These are phyloP conservation scores for Paramecium sonneborni DNA, from an alignment of 73 alveolate species.

Conservation along the genomic window DNA sequence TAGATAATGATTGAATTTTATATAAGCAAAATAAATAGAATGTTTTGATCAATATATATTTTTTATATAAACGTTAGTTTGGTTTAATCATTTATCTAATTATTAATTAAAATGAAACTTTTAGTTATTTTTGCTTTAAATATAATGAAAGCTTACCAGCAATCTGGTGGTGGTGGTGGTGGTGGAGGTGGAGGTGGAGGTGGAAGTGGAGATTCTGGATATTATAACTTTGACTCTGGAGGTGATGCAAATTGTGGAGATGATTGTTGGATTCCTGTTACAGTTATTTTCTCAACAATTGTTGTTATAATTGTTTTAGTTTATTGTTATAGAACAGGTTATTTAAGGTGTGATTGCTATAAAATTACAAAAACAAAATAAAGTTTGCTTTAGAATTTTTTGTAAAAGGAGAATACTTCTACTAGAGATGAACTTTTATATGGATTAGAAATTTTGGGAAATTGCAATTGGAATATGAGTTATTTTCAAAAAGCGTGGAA, in stretches of 20 bases:
- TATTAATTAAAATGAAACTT: not conserved
- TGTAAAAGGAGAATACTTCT: not conserved
- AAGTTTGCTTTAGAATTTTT: not conserved
- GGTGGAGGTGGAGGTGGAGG: not conserved
- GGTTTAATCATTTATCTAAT: not conserved
- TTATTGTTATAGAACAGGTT: not conserved
- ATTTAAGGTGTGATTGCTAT: not conserved
- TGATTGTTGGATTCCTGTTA: not conserved
- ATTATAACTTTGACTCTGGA: not conserved
- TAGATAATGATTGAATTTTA: no score
- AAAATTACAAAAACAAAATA: not conserved
- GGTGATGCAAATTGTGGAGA: not conserved
- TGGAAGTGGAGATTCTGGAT: not conserved
- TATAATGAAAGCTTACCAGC: not conserved
- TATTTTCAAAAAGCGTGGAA: not conserved
- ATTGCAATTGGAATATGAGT: not conserved
- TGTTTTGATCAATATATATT: no score
- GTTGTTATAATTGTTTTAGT: not conserved
- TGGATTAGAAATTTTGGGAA: not conserved
- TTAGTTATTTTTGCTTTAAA: not conserved
- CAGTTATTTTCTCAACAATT: not conserved
- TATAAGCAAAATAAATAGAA: no score
- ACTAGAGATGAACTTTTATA: not conserved
- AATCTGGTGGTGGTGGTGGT: no score
- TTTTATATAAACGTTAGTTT: not conserved